These are phyloP conservation scores for Platanthera zijinensis DNA, from an alignment of 106 monocot genomes.

Conservation along the genomic window DNA sequence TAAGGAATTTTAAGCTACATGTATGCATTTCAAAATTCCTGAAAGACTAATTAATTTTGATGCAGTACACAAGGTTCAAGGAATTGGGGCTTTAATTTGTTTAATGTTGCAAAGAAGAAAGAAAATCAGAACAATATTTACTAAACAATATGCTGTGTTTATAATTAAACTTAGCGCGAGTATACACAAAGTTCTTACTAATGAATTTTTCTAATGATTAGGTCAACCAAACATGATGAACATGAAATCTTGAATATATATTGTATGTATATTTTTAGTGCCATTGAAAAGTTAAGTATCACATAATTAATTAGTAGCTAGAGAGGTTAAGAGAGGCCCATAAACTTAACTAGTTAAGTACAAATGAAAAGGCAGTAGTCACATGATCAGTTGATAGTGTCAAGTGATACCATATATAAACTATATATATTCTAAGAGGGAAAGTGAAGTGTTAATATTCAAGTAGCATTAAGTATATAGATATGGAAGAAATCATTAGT, in stretches of 20 bases:
- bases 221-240: neutral
- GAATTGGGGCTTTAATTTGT: no score
- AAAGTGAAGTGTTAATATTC: conserved; percentile 1
- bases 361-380: neutral
- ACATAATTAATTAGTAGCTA: neutral
- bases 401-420: neutral
- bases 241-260: neutral
- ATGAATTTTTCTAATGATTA: neutral
- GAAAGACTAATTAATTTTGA: no score
- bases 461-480: neutral
- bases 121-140: neutral
- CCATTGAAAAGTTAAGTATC: neutral
- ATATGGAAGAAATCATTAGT: neutral
- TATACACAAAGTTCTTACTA: neutral
- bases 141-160: neutral
- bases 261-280: neutral
- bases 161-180: neutral
- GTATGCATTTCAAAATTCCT: no score
- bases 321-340: neutral
- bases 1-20: no score
- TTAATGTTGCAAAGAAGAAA: neutral
- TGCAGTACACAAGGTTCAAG: no score
- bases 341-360: neutral
- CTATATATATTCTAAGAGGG: neutral
- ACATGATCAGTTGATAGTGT: neutral